Conservation (phyloP, 2,329 filamentous ascomycete genomes). For the Raffaelea ambrosiae region DNA sequence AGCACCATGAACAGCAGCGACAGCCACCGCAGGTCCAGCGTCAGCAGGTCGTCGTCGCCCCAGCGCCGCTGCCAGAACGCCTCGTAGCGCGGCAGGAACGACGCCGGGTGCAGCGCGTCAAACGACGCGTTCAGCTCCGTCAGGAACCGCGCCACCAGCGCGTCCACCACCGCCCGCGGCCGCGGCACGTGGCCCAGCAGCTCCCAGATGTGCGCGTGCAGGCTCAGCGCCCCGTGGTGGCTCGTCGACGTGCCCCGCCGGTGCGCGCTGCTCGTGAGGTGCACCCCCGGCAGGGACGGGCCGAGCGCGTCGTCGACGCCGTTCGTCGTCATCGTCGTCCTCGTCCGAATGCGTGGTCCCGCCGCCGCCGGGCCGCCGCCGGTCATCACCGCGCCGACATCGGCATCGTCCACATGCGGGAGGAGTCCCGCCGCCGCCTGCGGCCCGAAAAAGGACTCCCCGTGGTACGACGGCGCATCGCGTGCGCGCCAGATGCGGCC, state of each 20-base stretch:
- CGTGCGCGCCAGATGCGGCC: slow-evolving; percentile 2
- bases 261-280: background rate
- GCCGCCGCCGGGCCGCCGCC: no score
- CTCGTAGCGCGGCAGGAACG: slow-evolving; percentile 26
- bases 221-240: no score
- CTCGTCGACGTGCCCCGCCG: slow-evolving; percentile 12
- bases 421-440: slow-evolving; percentile 14
- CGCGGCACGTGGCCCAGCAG: slow-evolving; percentile 28
- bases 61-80: slow-evolving; percentile 29
- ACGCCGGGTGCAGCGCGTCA: slow-evolving; percentile 24
- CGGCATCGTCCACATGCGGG: slow-evolving; percentile 4
- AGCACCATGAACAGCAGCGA: slow-evolving; percentile 30
- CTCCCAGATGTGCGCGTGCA: slow-evolving; percentile 28
- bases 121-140: slow-evolving; percentile 26
- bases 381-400: no score
- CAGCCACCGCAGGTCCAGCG: slow-evolving; percentile 31
- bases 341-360: no score
- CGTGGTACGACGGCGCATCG: slow-evolving; percentile 13
- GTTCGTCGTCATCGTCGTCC: no score
- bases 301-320: no score
- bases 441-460: slow-evolving; percentile 15
- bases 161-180: slow-evolving; percentile 26
- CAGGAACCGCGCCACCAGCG: slow-evolving; percentile 24
- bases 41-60: slow-evolving; percentile 29
- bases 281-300: background rate